Evolutionary conservation across 768 basidiomycete genomes (phyloP), one percentile per base, ranked within the genome.

Genomic region (Rhizopogon rudus): DNA sequence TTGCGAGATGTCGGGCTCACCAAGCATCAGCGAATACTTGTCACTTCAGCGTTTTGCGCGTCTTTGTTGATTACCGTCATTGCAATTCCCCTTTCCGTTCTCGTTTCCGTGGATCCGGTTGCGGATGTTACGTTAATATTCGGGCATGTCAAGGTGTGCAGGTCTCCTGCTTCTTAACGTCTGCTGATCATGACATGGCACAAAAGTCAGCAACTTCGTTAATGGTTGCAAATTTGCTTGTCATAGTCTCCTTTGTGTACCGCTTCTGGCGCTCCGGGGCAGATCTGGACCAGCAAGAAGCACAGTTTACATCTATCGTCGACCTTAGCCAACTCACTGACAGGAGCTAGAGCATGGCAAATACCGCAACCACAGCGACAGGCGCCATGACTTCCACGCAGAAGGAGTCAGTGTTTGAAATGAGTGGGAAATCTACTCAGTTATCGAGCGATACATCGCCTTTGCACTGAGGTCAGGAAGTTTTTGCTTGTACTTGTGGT

Each of bases 61-160:
- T 61, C 60, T 2, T 40, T 67, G 2, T 59, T 67, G 33, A 67
- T 59, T 41, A 57, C 55, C 2, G 55, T 12, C 4, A 16, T 67
- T 17, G 63, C 66, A 3, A 65, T 67, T 42, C 42, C 59, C 28
- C 63, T 65, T 44, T 67, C 66, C 1, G 7, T 43, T 28, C 57
- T 69, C 52, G 58, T 67, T 16, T 54, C 65, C 2, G 14, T 56
- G 16, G 33, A 20, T 5, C 5, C 51, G 3, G 31, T 56, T 1
- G 54, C 29, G 17, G 2, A 7, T 5, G 13, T 28, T 22, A 57
- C 67, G 14, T 0, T 63, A 6, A 31, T 59, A 33, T 56, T 69
- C 20, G 67, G 56, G n/a, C 65, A 67, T 35, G 16, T 55, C 13
- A 69, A 69, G 66, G 66, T 63, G 28, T n/a, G 43, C 9, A 20